Evolutionary conservation across 495 filamentous ascomycete species (phyloP).

Genomic region (Pyrenula aspistea): DNA sequence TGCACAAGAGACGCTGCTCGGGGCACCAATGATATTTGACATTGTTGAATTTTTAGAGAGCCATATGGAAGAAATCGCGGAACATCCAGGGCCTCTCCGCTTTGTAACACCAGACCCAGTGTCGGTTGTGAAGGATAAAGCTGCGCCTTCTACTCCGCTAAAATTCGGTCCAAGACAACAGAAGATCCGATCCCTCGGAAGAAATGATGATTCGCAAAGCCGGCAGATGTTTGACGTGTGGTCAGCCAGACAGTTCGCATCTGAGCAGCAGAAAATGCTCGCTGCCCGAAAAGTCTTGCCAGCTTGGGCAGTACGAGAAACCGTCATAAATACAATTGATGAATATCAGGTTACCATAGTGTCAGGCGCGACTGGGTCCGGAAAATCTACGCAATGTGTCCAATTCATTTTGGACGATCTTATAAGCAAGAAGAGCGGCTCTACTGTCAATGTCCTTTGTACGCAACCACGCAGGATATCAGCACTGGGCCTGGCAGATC

Average conservation of each 20-base stretch:
- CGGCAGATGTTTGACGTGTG: slow-evolving; percentile 34
- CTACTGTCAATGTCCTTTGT: slow-evolving; percentile 80
- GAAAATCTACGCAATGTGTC: slow-evolving; percentile 93
- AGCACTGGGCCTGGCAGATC: slow-evolving; percentile 83
- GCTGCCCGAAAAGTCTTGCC: slow-evolving; percentile 59
- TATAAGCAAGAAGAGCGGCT: slow-evolving; percentile 63
- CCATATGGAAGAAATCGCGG: slow-evolving; percentile 61
- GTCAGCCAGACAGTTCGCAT: slow-evolving; percentile 38
- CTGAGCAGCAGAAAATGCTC: slow-evolving; percentile 59
- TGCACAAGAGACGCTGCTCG: slow-evolving; percentile 53
- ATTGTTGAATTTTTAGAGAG: slow-evolving; percentile 82
- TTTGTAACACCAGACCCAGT: slow-evolving; percentile 26
- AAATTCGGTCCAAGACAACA: slow-evolving; percentile 11
- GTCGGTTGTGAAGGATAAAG: slow-evolving; percentile 1
- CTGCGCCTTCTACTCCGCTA: not conserved
- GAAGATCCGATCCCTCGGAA: slow-evolving; percentile 8
- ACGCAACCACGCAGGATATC: slow-evolving; percentile 94
- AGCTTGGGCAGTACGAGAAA: slow-evolving; percentile 73
- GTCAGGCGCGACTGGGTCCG: slow-evolving; percentile 90
- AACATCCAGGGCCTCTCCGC: slow-evolving; percentile 67
- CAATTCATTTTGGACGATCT: slow-evolving; percentile 93
- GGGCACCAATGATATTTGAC: slow-evolving; percentile 81
- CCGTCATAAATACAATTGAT: slow-evolving; percentile 61
- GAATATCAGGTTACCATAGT: slow-evolving; percentile 84
- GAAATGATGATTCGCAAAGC: slow-evolving; percentile 13